Percentiles rank a stretch among this genome's conserved stretches.
Conservation (phyloP, 495 filamentous ascomycete species). For the Neurospora sp. region DNA sequence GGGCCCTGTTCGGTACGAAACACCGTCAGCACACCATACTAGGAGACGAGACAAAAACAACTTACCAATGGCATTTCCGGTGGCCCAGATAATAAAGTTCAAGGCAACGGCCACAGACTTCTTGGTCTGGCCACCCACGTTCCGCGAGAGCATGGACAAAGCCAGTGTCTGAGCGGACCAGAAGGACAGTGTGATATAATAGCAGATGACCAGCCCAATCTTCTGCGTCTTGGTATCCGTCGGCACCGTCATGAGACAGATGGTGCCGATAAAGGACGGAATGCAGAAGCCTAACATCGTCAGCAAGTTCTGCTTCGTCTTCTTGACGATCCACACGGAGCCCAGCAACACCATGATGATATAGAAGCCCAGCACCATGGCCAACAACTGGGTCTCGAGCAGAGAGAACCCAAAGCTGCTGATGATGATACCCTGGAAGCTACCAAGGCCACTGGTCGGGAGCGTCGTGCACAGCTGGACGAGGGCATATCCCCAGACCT, state of each 20-base stretch:
- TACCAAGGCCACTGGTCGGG: slow-evolving; percentile 56
- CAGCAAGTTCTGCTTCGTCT: slow-evolving; percentile 51
- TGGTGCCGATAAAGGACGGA: slow-evolving; percentile 51
- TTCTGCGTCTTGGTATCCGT: slow-evolving; percentile 33
- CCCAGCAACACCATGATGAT: slow-evolving; percentile 57
- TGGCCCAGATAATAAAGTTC: slow-evolving; percentile 41
- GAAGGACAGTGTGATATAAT: slow-evolving; percentile 48
- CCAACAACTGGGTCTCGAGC: slow-evolving; percentile 46
- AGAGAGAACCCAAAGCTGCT: slow-evolving; percentile 38
- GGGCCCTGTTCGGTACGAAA: slow-evolving; percentile 20
- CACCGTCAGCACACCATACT: background rate
- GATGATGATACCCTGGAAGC: slow-evolving; percentile 56
- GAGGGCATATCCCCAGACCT: slow-evolving; percentile 37
- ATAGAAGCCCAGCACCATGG: slow-evolving; percentile 63
- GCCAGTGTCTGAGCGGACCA: slow-evolving; percentile 47
- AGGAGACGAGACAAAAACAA: background rate
- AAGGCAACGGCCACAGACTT: slow-evolving; percentile 37
- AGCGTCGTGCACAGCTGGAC: slow-evolving; percentile 59
- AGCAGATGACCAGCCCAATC: slow-evolving; percentile 44
- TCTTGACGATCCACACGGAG: slow-evolving; percentile 55
- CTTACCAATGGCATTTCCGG: slow-evolving; percentile 39
- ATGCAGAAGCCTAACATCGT: slow-evolving; percentile 55
- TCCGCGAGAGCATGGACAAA: slow-evolving; percentile 41
- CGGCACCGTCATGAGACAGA: slow-evolving; percentile 43
- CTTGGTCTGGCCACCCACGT: slow-evolving; percentile 47